Percentiles rank a stretch among this genome's conserved stretches.
phyloP scores from a whole-genome alignment of 169 alveolate genomes.

The Cryptosporidium muris region DNA sequence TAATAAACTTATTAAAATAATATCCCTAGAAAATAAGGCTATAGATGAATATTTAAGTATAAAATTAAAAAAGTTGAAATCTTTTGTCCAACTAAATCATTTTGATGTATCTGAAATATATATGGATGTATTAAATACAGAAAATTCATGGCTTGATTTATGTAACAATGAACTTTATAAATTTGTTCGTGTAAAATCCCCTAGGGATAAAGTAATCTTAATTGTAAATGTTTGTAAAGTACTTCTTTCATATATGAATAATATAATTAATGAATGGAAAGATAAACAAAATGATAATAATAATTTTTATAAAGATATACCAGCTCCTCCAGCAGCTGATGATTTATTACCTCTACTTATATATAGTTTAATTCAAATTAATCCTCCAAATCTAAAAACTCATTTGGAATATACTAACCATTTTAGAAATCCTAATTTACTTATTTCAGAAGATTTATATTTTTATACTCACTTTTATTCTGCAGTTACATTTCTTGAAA shows the following conservation, averaged over 20 bases:
- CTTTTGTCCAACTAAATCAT: slow-evolving; percentile 60
- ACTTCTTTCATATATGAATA: slow-evolving; percentile 52
- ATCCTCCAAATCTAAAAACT: slow-evolving; percentile 84
- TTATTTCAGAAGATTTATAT: slow-evolving; percentile 84
- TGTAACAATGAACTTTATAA: slow-evolving; percentile 57
- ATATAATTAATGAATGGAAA: slow-evolving; percentile 15
- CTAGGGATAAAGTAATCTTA: slow-evolving; percentile 56
- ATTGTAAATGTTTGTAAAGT: slow-evolving; percentile 62
- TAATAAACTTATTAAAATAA: slow-evolving; percentile 41
- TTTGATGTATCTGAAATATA: slow-evolving; percentile 51
- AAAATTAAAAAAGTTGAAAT: slow-evolving; percentile 31
- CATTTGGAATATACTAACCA: slow-evolving; percentile 79
- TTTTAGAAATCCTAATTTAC: slow-evolving; percentile 83
- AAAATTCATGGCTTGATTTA: slow-evolving; percentile 44
- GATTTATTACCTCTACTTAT: slow-evolving; percentile 85
- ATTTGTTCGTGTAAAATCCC: slow-evolving; percentile 57
- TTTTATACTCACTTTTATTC: slow-evolving; percentile 84
- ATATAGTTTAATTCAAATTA: slow-evolving; percentile 80
- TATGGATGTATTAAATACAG: slow-evolving; percentile 28
- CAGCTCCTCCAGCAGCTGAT: slow-evolving; percentile 81
- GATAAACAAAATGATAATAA: neutral
- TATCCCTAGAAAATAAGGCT: slow-evolving; percentile 58
- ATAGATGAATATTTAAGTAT: slow-evolving; percentile 49
- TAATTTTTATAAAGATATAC: slow-evolving; percentile 1
- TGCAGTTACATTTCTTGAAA: slow-evolving; percentile 77